Conservation (phyloP, 176 grass and related monocot species). For the Elaeis guineensis region DNA sequence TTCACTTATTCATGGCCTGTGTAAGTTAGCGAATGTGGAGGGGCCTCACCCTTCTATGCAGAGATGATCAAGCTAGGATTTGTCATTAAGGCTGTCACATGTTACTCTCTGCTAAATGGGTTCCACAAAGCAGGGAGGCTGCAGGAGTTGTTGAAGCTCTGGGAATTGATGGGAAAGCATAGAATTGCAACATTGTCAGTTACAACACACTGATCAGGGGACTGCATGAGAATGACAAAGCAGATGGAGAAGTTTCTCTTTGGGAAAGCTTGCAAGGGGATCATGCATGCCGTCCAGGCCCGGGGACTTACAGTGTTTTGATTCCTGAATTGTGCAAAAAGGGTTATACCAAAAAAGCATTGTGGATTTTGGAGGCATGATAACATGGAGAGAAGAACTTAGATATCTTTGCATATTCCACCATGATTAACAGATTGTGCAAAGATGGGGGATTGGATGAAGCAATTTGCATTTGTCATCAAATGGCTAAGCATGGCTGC, state of each 20-base stretch:
- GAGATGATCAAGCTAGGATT: constrained; percentile 71
- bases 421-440: constrained; percentile 64
- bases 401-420: constrained; percentile 64
- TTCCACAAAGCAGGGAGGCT: constrained; percentile 42
- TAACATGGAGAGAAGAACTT: constrained; percentile 32
- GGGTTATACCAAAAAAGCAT: constrained; percentile 59
- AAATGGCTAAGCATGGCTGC: constrained; percentile 47
- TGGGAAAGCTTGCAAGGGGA: constrained; percentile 47
- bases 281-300: constrained; percentile 35
- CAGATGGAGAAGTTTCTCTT: constrained; percentile 39
- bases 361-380: constrained; percentile 37
- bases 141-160: constrained; percentile 44
- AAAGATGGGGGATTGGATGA: constrained; percentile 52
- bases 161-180: constrained; percentile 35
- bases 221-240: constrained; percentile 47
- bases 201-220: constrained; percentile 75
- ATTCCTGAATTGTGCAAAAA: constrained; percentile 83
- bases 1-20: constrained; percentile 68
- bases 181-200: constrained; percentile 31
- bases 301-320: constrained; percentile 60
- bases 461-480: constrained; percentile 48
- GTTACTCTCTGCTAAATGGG: constrained; percentile 62
- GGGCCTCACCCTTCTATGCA: constrained; percentile 39
- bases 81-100: constrained; percentile 50
- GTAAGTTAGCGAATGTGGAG: constrained; percentile 50